These are phyloP conservation scores for Fusarium luffae DNA, from an alignment of 2,329 filamentous ascomycete genomes.

Conservation along the genomic window DNA sequence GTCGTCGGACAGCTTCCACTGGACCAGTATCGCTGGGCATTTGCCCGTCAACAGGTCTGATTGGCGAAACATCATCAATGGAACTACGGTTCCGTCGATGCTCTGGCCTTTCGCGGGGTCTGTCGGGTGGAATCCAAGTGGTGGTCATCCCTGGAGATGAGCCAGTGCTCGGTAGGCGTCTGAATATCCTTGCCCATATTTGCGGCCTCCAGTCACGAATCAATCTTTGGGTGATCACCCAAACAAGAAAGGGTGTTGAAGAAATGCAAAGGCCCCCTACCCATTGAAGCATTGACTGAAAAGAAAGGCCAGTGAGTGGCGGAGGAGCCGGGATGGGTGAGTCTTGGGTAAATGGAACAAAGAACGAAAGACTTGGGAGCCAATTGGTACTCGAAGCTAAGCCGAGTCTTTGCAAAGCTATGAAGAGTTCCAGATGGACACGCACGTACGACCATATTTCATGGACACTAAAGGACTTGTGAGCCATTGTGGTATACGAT, in stretches of 20 bases:
- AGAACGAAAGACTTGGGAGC: constrained; percentile 61
- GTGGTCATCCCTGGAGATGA: constrained; percentile 44
- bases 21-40: constrained; percentile 42
- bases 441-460: constrained; percentile 57
- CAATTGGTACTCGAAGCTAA: constrained; percentile 55
- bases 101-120: constrained; percentile 31
- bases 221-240: constrained; percentile 56
- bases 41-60: constrained; percentile 48
- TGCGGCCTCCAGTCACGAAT: constrained; percentile 51
- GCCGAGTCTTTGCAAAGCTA: constrained; percentile 64
- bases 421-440: constrained; percentile 63
- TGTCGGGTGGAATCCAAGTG: constrained; percentile 21
- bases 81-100: constrained; percentile 37
- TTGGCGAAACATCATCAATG: constrained; percentile 42
- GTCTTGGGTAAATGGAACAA: constrained; percentile 64
- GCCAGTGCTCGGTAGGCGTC: constrained; percentile 54
- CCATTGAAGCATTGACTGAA: constrained; percentile 57
- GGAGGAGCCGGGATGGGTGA: constrained; percentile 63
- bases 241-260: constrained; percentile 60
- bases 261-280: constrained; percentile 55
- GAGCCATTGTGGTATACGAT: constrained; percentile 10
- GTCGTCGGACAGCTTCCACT: constrained; percentile 53
- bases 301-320: constrained; percentile 52
- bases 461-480: constrained; percentile 41
- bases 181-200: constrained; percentile 55